Evolutionary conservation across 495 filamentous ascomycete genomes (phyloP), one percentile per base, ranked within the genome.

Genomic region (Barbatosphaeria neglecta): DNA sequence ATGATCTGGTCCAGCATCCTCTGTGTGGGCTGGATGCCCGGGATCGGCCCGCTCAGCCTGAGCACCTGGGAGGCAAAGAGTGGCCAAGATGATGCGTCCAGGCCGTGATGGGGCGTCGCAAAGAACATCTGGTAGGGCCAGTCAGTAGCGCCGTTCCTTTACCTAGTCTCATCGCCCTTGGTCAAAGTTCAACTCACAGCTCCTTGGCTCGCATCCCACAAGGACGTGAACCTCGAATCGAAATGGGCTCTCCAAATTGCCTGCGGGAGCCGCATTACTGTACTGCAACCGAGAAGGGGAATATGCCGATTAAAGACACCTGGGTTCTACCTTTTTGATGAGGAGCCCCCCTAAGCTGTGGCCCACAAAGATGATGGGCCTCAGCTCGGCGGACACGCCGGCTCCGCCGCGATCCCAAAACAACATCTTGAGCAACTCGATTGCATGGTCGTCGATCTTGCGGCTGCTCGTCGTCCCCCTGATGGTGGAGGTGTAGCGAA

Each of bases 281-380:
- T 13, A 8, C 11, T 31, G 28, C 8, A n/a, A 31, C 9, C 6
- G 3, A 31, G 28, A 13, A 11, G 28, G 3, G 28, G 28, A 13
- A 6, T 6, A 31, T 11, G 28, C 28, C 15, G 11, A 13, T 13
- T 31, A 31, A n/a, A n/a, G 28, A 13, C 15, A 13, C 28, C 24
- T 31, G 9, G 28, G 16, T n/a, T 18, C 17, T 22, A 45, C 45
- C 40, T 48, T 47, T 47, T 61, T 54, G 31, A 58, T 39, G 6
- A 61, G 39, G 2, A 58, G 9, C 4, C 55, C 58, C 6, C 55
- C 58, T 1, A 61, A 37, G 23, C 47, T 51, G 48, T 61, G 58
- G 17, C 55, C 47, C 11, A 58, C 27, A 37, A 61, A 56, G 22
- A 61, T 45, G 18, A 61, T 33, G 17, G 57, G 54, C 15, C 54